These are phyloP conservation scores for Neurospora sp. DNA, from an alignment of 495 filamentous ascomycete species.

Conservation along the genomic window DNA sequence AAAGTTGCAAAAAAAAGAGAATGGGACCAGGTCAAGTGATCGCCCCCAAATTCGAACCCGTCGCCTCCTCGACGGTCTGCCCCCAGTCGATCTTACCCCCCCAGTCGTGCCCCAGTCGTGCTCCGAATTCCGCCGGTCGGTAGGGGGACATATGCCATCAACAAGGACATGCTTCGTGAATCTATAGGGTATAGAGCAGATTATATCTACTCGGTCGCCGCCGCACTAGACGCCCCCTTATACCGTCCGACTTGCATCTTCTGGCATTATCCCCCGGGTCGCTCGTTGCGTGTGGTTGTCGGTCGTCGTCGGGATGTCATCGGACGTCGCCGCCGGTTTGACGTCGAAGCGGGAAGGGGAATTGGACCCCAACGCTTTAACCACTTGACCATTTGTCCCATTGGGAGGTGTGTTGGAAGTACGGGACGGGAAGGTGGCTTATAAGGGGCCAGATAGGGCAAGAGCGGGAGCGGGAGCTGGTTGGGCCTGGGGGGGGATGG, in stretches of 20 bases:
- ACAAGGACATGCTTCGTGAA: not conserved
- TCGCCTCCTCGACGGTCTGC: not conserved
- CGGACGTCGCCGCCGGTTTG: too few species aligned
- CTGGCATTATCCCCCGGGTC: not conserved
- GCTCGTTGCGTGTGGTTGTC: not conserved
- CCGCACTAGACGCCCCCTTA: not conserved
- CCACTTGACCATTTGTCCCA: too few species aligned
- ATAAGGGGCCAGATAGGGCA: not conserved
- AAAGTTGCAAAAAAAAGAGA: not conserved
- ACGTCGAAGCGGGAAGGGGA: too few species aligned
- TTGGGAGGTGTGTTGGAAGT: not conserved
- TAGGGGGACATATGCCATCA: not conserved
- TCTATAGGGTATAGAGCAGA: not conserved
- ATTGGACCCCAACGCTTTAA: too few species aligned
- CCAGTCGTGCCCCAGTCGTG: not conserved
- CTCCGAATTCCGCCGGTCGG: not conserved
- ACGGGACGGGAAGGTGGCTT: not conserved
- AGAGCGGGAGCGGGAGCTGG: not conserved
- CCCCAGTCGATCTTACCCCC: not conserved
- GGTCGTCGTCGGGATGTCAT: too few species aligned
- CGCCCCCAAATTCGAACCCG: not conserved
- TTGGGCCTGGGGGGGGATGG: not conserved
- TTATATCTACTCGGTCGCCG: not conserved
- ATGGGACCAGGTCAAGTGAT: not conserved
- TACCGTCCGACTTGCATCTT: not conserved